Percentiles rank a stretch among this genome's conserved stretches.
Evolutionary conservation across 176 grass and related monocot genomes (phyloP).

Genomic region (Triticum timopheevii): DNA sequence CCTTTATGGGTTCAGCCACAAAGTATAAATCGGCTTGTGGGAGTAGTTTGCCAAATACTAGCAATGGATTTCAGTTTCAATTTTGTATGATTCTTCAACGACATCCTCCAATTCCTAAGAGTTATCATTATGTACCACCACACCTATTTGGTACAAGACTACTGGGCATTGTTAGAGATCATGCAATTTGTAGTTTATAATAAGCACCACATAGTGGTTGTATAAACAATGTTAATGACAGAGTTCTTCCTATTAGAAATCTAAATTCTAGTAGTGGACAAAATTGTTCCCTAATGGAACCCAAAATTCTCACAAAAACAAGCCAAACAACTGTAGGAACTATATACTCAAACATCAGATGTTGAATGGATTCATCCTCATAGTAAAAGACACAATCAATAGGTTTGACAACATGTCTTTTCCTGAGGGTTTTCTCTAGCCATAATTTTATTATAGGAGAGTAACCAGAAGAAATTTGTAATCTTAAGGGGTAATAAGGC

Average conservation of each 20-base stretch:
- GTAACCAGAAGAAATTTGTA: background rate
- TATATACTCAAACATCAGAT: background rate
- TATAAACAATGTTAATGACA: background rate
- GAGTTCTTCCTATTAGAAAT: background rate
- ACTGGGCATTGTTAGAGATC: background rate
- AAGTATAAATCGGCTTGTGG: background rate
- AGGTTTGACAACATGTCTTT: background rate
- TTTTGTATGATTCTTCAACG: background rate
- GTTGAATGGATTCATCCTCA: background rate
- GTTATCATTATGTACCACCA: background rate
- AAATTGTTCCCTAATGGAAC: background rate
- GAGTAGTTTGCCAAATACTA: background rate
- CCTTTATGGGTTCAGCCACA: background rate
- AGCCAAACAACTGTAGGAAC: background rate
- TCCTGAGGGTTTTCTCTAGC: background rate
- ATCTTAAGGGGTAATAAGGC: background rate
- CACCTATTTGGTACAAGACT: background rate
- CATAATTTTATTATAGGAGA: background rate
- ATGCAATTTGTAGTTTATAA: background rate
- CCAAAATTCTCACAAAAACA: background rate
- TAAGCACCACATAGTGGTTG: background rate
- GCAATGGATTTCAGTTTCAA: background rate
- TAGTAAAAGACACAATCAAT: background rate
- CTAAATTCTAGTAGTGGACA: background rate
- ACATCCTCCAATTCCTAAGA: background rate